Evolutionary conservation across 495 filamentous ascomycete species (phyloP), one percentile per base, ranked within the genome.

Genomic region (Aspergillus indologenus): DNA sequence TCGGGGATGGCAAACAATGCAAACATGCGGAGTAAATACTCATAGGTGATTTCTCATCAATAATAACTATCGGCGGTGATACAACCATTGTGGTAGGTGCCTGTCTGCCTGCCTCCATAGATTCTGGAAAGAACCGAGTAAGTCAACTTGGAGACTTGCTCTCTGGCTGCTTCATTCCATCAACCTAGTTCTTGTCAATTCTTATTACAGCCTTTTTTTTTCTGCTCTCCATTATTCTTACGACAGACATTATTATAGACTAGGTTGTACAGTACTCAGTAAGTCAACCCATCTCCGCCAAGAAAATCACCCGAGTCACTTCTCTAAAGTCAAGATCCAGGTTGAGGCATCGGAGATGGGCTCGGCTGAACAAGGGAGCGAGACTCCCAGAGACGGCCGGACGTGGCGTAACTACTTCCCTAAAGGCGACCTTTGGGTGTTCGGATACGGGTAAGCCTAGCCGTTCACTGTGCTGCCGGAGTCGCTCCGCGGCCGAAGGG

Each of bases 371-470:
- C 60, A 67, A 54, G 65, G 65, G 9, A 66, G 64, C 31, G 65
- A 66, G 26, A 61, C 68, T 12, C 64, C 72, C 45, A 67, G 65
- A 17, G 64, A 70, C 6, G 73, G 71, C 17, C 75, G 73, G 26
- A 73, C 70, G 42, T 80, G 77, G 76, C 72, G 70, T 19, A 68
- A 62, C 34, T 70, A 79, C 61, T 78, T 78, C 45, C 73, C 76
- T 1, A 61, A 74, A 54, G 71, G 80, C 24, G 89, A 90, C 64
- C 89, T 93, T 62, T 96, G 91, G 91, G 75, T 96, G 48, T 96
- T 93, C 75, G 91, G 91, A 34, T 96, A 96, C 67, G 91, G 91
- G 91, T 95, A 72, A 72, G 81, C 77, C 34, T 54, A 44, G 21
- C 52, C 19, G 2, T 42, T 34, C 17, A 46, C 29, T 2, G 19